Conservation (phyloP, 1,284 basidiomycete genomes). For the Porodaedalea pini region DNA sequence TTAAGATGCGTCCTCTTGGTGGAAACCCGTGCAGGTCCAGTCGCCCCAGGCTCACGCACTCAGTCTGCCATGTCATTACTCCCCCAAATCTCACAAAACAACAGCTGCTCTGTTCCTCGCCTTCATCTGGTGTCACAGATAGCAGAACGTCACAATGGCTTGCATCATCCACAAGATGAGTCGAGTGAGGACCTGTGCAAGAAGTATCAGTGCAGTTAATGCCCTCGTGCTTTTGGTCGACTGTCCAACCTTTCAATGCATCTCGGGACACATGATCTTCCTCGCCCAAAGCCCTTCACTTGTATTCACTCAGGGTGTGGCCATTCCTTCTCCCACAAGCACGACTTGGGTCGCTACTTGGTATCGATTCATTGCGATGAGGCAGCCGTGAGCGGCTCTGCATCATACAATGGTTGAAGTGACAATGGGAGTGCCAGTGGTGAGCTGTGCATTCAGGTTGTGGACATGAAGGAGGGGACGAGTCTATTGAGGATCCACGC, state of each 20-base stretch:
- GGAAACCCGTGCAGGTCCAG: too few species aligned
- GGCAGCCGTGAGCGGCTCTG: constrained; percentile 53
- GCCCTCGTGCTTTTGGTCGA: constrained; percentile 79
- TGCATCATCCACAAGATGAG: constrained; percentile 37
- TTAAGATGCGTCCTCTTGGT: too few species aligned
- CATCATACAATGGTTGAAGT: constrained; percentile 36
- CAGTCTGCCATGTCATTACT: too few species aligned
- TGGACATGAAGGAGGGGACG: constrained; percentile 1
- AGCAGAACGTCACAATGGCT: too few species aligned
- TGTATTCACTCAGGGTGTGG: constrained; percentile 80
- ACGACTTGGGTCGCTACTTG: too few species aligned
- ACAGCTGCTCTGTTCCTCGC: too few species aligned
- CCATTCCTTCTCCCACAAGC: constrained; percentile 85
- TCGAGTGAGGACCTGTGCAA: constrained; percentile 60
- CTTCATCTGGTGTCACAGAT: too few species aligned
- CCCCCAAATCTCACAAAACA: too few species aligned
- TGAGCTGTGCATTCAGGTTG: constrained; percentile 2
- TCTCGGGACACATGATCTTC: constrained; percentile 87
- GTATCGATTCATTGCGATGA: constrained; percentile 82
- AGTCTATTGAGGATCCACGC: too few species aligned
- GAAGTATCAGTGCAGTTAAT: constrained; percentile 70
- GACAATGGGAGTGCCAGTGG: background rate
- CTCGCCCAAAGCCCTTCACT: constrained; percentile 78
- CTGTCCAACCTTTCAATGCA: constrained; percentile 90
- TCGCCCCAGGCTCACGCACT: too few species aligned